Evolutionary conservation across 2,329 filamentous ascomycete species (phyloP).

Genomic region (Emergomyces pasteurianus): DNA sequence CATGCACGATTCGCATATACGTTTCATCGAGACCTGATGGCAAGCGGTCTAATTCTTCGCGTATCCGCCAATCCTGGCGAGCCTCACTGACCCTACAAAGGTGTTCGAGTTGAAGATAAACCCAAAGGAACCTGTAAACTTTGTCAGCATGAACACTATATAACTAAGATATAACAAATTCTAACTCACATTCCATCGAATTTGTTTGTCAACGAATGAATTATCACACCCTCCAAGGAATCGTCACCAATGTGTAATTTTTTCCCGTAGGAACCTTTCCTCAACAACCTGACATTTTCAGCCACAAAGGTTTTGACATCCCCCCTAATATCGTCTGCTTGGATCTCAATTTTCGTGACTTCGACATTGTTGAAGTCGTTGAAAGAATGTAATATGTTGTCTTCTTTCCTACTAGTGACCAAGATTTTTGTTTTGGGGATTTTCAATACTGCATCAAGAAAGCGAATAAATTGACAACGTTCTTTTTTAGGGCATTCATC

Average conservation of each 20-base stretch:
- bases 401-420: not conserved
- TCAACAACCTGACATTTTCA: not conserved
- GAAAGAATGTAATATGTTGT: not conserved
- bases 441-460: not conserved
- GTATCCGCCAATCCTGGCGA: not conserved
- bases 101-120: not conserved
- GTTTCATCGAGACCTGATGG: not conserved
- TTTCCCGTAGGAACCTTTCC: not conserved
- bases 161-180: not conserved
- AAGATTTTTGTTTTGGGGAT: not conserved
- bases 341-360: not conserved
- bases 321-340: not conserved
- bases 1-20: not conserved
- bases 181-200: not conserved
- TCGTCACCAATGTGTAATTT: not conserved
- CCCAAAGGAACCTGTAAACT: not conserved
- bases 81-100: not conserved
- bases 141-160: not conserved
- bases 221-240: not conserved
- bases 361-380: not conserved
- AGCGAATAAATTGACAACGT: not conserved
- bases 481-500: constrained; percentile 2
- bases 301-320: constrained; percentile 1
- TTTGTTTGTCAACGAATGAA: not conserved
- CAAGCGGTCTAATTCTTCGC: not conserved